Conservation (phyloP, 106 monocot species). For the Dioscorea alata region DNA sequence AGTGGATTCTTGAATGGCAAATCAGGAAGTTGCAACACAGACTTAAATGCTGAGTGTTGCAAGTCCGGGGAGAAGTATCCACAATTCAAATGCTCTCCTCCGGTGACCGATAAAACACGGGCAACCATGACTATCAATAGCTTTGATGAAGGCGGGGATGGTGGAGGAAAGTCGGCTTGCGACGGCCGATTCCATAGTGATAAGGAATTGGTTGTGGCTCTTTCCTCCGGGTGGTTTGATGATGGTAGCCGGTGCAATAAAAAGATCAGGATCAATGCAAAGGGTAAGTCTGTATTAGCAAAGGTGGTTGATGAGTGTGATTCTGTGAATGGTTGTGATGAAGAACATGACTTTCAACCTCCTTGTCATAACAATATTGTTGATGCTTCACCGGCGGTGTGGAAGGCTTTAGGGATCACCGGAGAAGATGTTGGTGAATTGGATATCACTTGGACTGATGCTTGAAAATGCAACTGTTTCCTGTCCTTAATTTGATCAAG, state of each 20-base stretch:
- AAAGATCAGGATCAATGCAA: neutral
- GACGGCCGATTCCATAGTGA: conserved; percentile 16
- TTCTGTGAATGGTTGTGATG: neutral
- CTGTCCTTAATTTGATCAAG: no score
- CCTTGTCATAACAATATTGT: conserved; percentile 1
- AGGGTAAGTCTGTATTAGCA: neutral
- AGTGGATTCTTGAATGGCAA: conserved; percentile 8
- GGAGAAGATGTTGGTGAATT: neutral
- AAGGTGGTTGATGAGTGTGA: neutral
- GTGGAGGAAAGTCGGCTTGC: conserved; percentile 20
- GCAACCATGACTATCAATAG: conserved; percentile 1
- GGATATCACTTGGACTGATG: conserved; percentile 10
- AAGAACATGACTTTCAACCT: neutral
- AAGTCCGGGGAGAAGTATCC: conserved; percentile 14
- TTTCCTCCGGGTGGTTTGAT: conserved; percentile 22
- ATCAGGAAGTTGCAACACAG: conserved; percentile 5
- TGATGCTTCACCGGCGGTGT: neutral
- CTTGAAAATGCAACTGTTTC: neutral
- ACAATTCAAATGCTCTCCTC: conserved; percentile 15
- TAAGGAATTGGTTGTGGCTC: conserved; percentile 8
- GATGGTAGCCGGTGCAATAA: neutral
- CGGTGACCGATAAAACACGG: neutral
- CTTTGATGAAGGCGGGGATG: conserved; percentile 13
- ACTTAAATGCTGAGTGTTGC: conserved; percentile 4
- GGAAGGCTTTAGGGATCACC: neutral